Percentiles rank a stretch among this genome's conserved stretches.
phyloP scores from a whole-genome alignment of 352 stramenopile species.

The Pilasporangium apinafurcum region DNA sequence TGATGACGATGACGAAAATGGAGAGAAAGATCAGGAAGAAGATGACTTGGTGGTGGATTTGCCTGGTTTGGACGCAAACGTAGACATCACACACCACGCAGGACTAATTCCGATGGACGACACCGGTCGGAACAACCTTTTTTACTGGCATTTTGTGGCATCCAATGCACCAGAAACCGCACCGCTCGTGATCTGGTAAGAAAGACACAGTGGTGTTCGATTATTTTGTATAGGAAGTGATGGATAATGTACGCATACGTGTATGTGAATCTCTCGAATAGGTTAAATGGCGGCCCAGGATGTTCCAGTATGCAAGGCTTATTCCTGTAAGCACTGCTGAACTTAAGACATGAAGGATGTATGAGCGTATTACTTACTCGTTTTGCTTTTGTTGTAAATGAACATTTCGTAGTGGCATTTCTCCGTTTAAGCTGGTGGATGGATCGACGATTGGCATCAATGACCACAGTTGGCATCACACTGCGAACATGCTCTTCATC shows the following conservation, averaged over 20 bases:
- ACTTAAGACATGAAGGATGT: neutral
- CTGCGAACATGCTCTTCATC: conserved; percentile 78
- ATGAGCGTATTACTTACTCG: too few relatives aligned
- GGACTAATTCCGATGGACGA: conserved; percentile 47
- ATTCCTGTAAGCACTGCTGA: conserved; percentile 38
- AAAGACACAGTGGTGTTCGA: neutral
- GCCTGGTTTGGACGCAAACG: conserved; percentile 39
- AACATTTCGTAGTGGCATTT: conserved; percentile 33
- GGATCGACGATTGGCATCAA: conserved; percentile 52
- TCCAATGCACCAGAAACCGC: conserved; percentile 30
- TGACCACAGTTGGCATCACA: conserved; percentile 66
- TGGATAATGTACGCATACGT: neutral
- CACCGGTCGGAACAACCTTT: conserved; percentile 46
- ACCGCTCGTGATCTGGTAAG: conserved; percentile 67
- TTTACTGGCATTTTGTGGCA: conserved; percentile 79
- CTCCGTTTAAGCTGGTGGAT: conserved; percentile 56
- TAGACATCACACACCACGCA: conserved; percentile 60
- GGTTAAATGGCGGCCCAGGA: conserved; percentile 76
- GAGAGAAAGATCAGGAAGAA: neutral
- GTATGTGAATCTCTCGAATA: too few relatives aligned
- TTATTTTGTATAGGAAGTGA: neutral
- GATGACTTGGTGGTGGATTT: conserved; percentile 42
- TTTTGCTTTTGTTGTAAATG: neutral
- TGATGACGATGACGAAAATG: neutral
- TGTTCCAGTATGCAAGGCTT: conserved; percentile 78